These are phyloP conservation scores for Apiospora koreana DNA, from an alignment of 2,329 filamentous ascomycete species.

Conservation along the genomic window DNA sequence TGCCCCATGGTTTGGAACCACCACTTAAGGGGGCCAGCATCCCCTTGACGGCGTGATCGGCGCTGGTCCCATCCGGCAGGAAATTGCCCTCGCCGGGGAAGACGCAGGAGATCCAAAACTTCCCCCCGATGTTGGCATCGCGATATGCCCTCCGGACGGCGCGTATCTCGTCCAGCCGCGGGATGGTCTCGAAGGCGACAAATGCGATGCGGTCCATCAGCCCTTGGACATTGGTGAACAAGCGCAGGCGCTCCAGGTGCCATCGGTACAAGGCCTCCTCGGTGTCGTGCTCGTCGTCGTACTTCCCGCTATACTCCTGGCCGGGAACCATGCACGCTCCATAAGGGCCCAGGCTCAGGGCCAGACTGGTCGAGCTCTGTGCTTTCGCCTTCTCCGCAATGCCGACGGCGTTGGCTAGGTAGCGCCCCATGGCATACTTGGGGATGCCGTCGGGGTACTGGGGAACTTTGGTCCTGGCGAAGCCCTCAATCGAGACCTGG, in stretches of 20 bases:
- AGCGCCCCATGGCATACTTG: conserved; percentile 38
- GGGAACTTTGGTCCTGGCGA: conserved; percentile 48
- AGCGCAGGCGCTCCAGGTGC: conserved; percentile 55
- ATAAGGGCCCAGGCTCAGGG: conserved; percentile 66
- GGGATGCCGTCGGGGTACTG: conserved; percentile 46
- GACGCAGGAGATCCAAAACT: conserved; percentile 64
- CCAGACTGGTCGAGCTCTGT: conserved; percentile 36
- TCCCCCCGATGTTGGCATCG: conserved; percentile 26
- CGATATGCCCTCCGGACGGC: conserved; percentile 48
- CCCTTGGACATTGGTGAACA: conserved; percentile 47
- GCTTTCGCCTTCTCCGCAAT: conserved; percentile 40
- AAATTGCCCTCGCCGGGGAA: conserved; percentile 55
- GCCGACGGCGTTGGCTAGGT: conserved; percentile 44
- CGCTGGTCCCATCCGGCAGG: conserved; percentile 57
- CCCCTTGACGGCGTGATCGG: conserved; percentile 41
- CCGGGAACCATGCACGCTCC: conserved; percentile 67
- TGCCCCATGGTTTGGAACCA: conserved; percentile 52
- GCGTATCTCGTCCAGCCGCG: conserved; percentile 60
- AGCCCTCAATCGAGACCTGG: conserved; percentile 60
- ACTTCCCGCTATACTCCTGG: conserved; percentile 65
- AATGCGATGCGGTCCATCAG: conserved; percentile 47
- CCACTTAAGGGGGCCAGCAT: conserved; percentile 22
- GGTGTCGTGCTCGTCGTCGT: conserved; percentile 51
- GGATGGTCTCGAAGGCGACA: conserved; percentile 67
- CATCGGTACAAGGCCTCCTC: conserved; percentile 50